A percentile compares a stretch with the other conserved stretches of the same genome.
Evolutionary conservation across 148 eudicot genomes (phyloP).

Genomic region (Chenopodium berlandieri): DNA sequence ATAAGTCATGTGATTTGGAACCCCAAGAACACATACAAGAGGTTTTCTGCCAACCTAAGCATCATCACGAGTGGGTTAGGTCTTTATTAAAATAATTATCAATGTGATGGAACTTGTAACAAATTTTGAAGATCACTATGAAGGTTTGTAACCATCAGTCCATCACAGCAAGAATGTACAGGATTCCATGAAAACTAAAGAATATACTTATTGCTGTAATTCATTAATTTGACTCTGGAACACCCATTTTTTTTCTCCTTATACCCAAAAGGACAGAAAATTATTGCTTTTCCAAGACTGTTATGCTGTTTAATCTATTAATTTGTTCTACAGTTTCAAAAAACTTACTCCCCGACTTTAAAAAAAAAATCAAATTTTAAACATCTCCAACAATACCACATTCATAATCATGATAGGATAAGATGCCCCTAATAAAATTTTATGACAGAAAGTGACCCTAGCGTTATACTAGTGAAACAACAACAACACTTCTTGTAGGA

Average conservation of each 20-base stretch:
- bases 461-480: neutral
- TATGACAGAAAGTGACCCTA: neutral
- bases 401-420: neutral
- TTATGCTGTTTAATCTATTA: neutral
- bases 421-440: no score
- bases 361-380: no score
- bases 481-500: neutral
- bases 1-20: constrained; percentile 98
- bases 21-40: constrained; percentile 82
- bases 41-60: constrained; percentile 75
- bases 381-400: neutral
- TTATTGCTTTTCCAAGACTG: neutral
- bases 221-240: neutral
- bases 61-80: constrained; percentile 15
- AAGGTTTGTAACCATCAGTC: neutral
- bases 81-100: neutral
- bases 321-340: neutral
- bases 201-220: no score
- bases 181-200: neutral
- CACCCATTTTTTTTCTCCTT: neutral
- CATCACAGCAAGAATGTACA: neutral
- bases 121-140: neutral
- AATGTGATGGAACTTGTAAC: neutral
- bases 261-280: neutral
- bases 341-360: no score